Evolutionary conservation across 2,329 filamentous ascomycete species (phyloP).

Genomic region (Aureobasidium sp.): DNA sequence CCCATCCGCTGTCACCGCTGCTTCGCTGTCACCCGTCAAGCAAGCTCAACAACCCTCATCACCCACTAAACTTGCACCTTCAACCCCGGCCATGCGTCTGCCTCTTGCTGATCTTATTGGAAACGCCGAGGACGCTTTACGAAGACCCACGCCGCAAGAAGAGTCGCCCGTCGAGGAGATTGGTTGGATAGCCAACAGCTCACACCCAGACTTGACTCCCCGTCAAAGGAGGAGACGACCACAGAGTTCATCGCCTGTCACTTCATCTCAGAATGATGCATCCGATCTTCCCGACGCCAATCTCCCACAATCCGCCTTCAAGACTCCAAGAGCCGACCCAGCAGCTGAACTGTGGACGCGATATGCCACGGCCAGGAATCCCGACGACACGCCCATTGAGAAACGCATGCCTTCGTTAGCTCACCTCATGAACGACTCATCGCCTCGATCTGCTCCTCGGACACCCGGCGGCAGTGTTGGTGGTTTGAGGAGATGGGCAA

Average conservation of each 20-base stretch:
- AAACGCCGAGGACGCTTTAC: constrained; percentile 51
- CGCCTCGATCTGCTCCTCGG: constrained; percentile 37
- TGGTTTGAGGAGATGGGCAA: constrained; percentile 44
- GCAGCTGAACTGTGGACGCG: constrained; percentile 41
- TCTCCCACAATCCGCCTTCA: constrained; percentile 24
- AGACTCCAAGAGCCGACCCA: constrained; percentile 42
- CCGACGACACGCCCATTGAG: constrained; percentile 31
- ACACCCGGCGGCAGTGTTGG: constrained; percentile 40
- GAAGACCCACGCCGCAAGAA: constrained; percentile 37
- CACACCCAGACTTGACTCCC: constrained; percentile 35
- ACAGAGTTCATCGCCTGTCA: constrained; percentile 40
- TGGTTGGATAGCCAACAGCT: constrained; percentile 49
- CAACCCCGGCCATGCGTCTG: constrained; percentile 53
- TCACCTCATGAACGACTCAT: constrained; percentile 40
- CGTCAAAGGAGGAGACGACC: constrained; percentile 40
- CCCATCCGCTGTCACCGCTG: not conserved
- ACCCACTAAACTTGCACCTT: constrained; percentile 35
- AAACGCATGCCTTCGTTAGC: constrained; percentile 35
- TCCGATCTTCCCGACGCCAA: constrained; percentile 25
- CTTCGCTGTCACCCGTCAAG: constrained; percentile 9
- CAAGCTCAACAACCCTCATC: not conserved
- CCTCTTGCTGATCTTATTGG: constrained; percentile 56
- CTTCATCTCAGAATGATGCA: constrained; percentile 31
- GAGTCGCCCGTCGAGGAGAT: constrained; percentile 55
- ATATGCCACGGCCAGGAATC: constrained; percentile 34